Evolutionary conservation across 2,329 filamentous ascomycete genomes (phyloP).

Genomic region (Colletotrichum sp.): DNA sequence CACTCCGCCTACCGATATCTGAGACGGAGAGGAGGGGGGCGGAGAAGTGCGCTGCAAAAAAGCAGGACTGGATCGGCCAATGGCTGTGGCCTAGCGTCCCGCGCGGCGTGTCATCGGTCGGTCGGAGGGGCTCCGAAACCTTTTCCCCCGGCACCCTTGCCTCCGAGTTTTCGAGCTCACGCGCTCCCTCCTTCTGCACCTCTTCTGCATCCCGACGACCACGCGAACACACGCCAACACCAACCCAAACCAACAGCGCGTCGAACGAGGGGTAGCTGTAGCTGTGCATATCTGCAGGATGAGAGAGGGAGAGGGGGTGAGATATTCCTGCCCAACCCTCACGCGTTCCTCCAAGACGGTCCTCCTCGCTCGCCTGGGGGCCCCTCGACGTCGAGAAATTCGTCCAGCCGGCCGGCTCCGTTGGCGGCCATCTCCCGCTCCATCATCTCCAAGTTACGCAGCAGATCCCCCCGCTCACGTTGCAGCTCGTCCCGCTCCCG

Average conservation of each 20-base stretch:
- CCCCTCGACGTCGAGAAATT: constrained; percentile 4
- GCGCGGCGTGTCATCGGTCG: constrained; percentile 6
- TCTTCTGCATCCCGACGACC: not conserved
- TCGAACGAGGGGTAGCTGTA: not conserved
- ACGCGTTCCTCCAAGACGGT: not conserved
- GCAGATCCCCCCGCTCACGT: constrained; percentile 32
- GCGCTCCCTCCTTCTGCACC: not conserved
- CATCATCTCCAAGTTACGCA: constrained; percentile 9
- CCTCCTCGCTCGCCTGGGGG: not conserved
- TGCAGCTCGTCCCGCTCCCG: constrained; percentile 31
- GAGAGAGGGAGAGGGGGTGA: not conserved
- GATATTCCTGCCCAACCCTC: not conserved
- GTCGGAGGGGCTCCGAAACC: constrained; percentile 5
- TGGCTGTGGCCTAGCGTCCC: not conserved
- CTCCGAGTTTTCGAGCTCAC: constrained; percentile 11
- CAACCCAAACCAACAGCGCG: not conserved
- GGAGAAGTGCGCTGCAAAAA: not conserved
- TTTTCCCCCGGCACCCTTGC: constrained; percentile 7
- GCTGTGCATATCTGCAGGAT: not conserved
- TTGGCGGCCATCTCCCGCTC: constrained; percentile 10
- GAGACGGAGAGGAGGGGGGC: not conserved
- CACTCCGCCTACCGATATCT: not conserved
- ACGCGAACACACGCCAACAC: not conserved
- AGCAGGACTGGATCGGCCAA: not conserved
- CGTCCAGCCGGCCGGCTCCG: not conserved